Percentiles rank a stretch among this genome's conserved stretches.
Evolutionary conservation across 2,329 filamentous ascomycete genomes (phyloP).

Genomic region (Pyrenophora tritici-repentis): DNA sequence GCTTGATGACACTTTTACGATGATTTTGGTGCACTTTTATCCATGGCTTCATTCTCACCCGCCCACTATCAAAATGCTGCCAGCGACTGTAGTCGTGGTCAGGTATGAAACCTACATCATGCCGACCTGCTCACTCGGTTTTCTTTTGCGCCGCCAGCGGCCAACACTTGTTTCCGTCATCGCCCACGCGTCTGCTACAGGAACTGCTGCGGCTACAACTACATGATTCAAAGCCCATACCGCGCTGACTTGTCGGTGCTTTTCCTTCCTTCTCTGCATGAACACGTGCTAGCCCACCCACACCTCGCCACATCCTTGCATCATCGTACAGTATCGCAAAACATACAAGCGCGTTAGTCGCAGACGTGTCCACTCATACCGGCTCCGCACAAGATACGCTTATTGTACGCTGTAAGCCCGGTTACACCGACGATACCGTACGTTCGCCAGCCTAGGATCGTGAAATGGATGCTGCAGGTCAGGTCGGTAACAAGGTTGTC

Average conservation of each 20-base stretch:
- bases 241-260: background rate
- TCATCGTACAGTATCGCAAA: background rate
- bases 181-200: background rate
- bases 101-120: constrained; percentile 10
- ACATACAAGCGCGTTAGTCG: background rate
- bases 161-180: background rate
- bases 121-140: constrained; percentile 11
- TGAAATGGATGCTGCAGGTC: constrained; percentile 15
- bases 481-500: constrained; percentile 28
- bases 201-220: background rate
- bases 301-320: background rate
- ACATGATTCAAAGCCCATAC: background rate
- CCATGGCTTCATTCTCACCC: background rate
- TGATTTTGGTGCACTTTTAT: background rate
- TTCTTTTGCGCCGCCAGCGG: constrained; percentile 5
- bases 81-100: constrained; percentile 2
- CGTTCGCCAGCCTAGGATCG: constrained; percentile 4
- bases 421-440: constrained; percentile 1
- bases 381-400: background rate
- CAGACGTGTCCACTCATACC: background rate
- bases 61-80: background rate
- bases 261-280: constrained; percentile 1
- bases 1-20: background rate
- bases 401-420: background rate
- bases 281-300: background rate